Base-by-base conservation (phyloP, 805 yeast genomes). In the Lipomyces anomalus region DNA sequence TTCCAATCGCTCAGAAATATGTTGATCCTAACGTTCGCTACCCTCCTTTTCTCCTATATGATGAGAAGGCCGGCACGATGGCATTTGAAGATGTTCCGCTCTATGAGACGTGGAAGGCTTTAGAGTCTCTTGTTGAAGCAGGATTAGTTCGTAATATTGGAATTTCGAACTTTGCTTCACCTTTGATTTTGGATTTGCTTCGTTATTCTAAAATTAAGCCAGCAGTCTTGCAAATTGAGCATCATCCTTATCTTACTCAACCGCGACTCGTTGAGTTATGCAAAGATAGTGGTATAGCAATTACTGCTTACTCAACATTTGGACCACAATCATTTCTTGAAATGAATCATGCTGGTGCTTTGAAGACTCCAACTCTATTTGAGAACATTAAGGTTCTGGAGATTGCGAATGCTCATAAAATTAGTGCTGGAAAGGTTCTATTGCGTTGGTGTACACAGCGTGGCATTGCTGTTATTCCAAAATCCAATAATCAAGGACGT, bases 191-290 rank as follows among this genome's bases (percentile, higher is more conserved):
- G 46, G 84, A 83, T 59, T 63, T 60, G 22, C 67, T 82, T 43
- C 48, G 53, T 38, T 49, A 48, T 43, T 42, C 51, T 35, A 56
- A 57, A 50, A 71, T 63, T 48, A 58, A 73, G 48, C 70, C 70
- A 47, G 87, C 80, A 38, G 83, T 82, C 45, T 73, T 85, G 58
- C 95, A 86, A 68, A 82, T 86, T 54, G 95, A 86, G 71, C 92
- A 84, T 65, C 95, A 86, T 65, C 95, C 95, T 50, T 86, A 86
- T 72, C 72, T 86, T 61, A 84, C 82, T 49, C 95, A 84, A 67
- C 73, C 73, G 48, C 71, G 71, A 55, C 69, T 84, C 57, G 60
- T 82, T 50, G 72, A 78, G 55, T 82, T 67, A 57, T 83, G 73
- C 51, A 74, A 81, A 60, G 56, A 65, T 28, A 65, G 73, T 53